Evolutionary conservation across 2,329 filamentous ascomycete species (phyloP), one percentile per base, ranked within the genome.

Genomic region (Laburnicola sp.): DNA sequence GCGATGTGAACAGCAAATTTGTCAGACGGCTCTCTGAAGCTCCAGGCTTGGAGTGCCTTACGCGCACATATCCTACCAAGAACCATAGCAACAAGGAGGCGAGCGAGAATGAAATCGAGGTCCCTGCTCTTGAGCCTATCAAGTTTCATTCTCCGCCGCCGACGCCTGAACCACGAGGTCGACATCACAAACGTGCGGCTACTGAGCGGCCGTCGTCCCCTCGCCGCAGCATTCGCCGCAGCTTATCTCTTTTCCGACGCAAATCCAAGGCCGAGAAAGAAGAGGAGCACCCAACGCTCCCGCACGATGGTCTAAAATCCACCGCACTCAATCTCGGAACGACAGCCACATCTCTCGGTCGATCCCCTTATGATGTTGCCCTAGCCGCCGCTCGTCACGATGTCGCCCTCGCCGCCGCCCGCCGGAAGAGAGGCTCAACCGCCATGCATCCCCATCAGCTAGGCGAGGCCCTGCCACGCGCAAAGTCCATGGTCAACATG

Each of bases 291-390:
- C 53, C 44, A 35, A 49, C 53, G 31, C 48, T 47, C 4, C 57
- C 56, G 28, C 48, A 64, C 10, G 51, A 61, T n/a, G n/a, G n/a
- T n/a, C n/a, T n/a, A n/a, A n/a, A n/a, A 31, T 47, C 61, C n/a
- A 63, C 57, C 27, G 61, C 72, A 10, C 66, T 70, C 26, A 68
- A 78, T 53, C 69, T 77, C 31, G 74, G 70, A 11, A 75, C 72
- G 2, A 74, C 76, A 4, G 72, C 73, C 3, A 60, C 69, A 8
- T 66, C 74, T 3, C 65, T 78, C 0, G 77, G 77, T 22, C 56
- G 62, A 21, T 75, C 73, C 7, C 74, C 76, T 4, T 78, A 78
- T 51, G 76, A 78, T 47, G 67, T 73, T 32, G 73, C 76, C 11
- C 72, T 68, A 56, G 46, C 59, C 31, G 38, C 45, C 4, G 48